Evolutionary conservation across 2,329 filamentous ascomycete species (phyloP).

Genomic region (Aspergillus glaucus): DNA sequence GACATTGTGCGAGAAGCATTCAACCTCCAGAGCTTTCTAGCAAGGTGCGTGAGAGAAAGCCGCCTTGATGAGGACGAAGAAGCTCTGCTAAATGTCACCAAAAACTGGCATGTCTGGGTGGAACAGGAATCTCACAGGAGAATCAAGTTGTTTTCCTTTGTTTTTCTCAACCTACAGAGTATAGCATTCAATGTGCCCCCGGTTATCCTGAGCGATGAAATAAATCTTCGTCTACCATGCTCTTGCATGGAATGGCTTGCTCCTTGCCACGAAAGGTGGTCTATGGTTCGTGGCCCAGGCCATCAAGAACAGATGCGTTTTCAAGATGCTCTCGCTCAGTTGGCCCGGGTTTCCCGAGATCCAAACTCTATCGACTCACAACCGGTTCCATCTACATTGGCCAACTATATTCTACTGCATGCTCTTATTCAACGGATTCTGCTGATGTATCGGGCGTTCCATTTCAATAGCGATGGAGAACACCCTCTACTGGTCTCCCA

Average conservation of each 20-base stretch:
- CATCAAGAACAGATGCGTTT: slow-evolving; percentile 15
- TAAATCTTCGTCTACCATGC: slow-evolving; percentile 21
- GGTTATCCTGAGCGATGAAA: slow-evolving; percentile 18
- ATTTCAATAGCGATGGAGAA: not conserved
- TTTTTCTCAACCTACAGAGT: slow-evolving; percentile 20
- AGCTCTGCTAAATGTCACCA: not conserved
- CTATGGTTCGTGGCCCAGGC: slow-evolving; percentile 4
- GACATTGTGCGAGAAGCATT: slow-evolving; percentile 16
- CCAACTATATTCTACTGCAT: slow-evolving; percentile 61
- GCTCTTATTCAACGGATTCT: slow-evolving; percentile 66
- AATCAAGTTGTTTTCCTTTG: slow-evolving; percentile 20
- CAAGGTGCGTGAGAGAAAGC: slow-evolving; percentile 13
- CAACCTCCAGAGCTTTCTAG: slow-evolving; percentile 17
- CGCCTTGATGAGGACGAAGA: slow-evolving; percentile 9
- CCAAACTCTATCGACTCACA: not conserved
- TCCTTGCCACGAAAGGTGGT: slow-evolving; percentile 15
- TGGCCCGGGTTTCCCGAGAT: slow-evolving; percentile 5
- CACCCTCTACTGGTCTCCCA: not conserved
- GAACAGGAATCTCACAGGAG: slow-evolving; percentile 15
- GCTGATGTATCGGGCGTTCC: slow-evolving; percentile 45
- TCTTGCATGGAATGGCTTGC: slow-evolving; percentile 19
- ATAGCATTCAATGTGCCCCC: slow-evolving; percentile 21
- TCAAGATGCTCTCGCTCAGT: slow-evolving; percentile 14
- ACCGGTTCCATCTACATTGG: slow-evolving; percentile 43
- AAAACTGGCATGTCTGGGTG: slow-evolving; percentile 20